Conservation (phyloP, 2,329 filamentous ascomycete genomes). For the Alternaria sp. region DNA sequence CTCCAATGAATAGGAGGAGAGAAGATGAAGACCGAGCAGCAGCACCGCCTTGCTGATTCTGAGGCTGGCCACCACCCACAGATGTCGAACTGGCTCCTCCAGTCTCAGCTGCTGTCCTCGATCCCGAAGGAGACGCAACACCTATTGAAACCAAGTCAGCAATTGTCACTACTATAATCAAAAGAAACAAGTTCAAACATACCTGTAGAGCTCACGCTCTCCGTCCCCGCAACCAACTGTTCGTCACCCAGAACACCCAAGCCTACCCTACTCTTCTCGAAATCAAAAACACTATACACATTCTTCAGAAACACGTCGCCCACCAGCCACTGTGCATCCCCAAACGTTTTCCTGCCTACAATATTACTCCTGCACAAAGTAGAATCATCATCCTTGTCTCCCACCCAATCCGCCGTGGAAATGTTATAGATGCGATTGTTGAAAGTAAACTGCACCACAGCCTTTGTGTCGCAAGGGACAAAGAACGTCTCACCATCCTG, state of each 20-base stretch:
- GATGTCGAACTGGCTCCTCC: slow-evolving; percentile 2
- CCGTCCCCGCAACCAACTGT: background rate
- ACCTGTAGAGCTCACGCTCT: slow-evolving; percentile 9
- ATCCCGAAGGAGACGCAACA: slow-evolving; percentile 5
- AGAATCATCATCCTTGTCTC: slow-evolving; percentile 47
- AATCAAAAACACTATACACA: slow-evolving; percentile 86
- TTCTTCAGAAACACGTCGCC: slow-evolving; percentile 90
- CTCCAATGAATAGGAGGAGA: background rate
- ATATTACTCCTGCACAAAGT: slow-evolving; percentile 71
- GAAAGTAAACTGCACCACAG: slow-evolving; percentile 71
- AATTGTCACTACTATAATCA: background rate
- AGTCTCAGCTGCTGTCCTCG: background rate
- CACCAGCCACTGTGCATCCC: slow-evolving; percentile 73
- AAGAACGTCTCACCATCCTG: slow-evolving; percentile 69
- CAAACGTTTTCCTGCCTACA: slow-evolving; percentile 73
- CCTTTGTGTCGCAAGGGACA: slow-evolving; percentile 75
- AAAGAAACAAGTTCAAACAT: slow-evolving; percentile 6
- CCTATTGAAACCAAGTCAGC: background rate
- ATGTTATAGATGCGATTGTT: slow-evolving; percentile 72
- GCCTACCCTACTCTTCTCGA: slow-evolving; percentile 71
- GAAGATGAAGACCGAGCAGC: background rate
- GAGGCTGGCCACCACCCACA: slow-evolving; percentile 3
- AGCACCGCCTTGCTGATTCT: slow-evolving; percentile 10
- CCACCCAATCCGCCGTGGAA: slow-evolving; percentile 75
- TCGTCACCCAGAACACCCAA: slow-evolving; percentile 41